phyloP scores from a whole-genome alignment of 1,139 yeast species.

The Magnusiomyces paraingens region DNA sequence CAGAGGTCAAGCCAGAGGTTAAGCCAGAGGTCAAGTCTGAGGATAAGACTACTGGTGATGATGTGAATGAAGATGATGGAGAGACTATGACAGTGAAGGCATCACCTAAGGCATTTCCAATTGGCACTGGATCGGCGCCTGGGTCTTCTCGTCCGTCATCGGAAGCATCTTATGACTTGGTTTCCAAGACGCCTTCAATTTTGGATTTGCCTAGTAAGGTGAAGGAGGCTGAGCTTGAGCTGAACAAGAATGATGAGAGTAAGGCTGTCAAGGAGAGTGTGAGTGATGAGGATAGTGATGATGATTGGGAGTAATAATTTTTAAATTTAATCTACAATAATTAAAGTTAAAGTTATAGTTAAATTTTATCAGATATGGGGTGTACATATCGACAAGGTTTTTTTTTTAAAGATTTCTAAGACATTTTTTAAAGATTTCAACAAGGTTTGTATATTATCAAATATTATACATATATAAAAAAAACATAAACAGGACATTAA shows the following conservation, averaged over 20 bases:
- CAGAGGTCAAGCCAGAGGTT: conserved; percentile 15
- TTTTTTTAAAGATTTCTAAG: too few relatives aligned
- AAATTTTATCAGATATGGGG: too few relatives aligned
- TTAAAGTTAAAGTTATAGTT: too few relatives aligned
- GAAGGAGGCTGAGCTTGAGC: conserved; percentile 15
- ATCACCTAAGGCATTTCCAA: not conserved
- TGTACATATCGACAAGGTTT: too few relatives aligned
- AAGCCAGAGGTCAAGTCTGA: conserved; percentile 6
- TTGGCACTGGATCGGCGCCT: not conserved
- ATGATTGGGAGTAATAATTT: conserved; percentile 7
- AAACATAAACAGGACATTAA: too few relatives aligned
- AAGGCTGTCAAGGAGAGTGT: not conserved
- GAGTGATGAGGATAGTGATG: conserved; percentile 1
- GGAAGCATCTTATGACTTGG: conserved; percentile 38
- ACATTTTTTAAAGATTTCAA: too few relatives aligned
- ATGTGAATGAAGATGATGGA: conserved; percentile 13
- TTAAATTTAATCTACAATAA: too few relatives aligned
- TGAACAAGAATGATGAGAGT: not conserved
- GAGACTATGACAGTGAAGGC: conserved; percentile 6
- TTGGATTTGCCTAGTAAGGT: conserved; percentile 25
- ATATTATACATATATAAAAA: too few relatives aligned
- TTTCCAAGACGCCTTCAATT: conserved; percentile 35
- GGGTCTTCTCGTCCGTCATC: conserved; percentile 33
- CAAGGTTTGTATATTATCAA: too few relatives aligned
- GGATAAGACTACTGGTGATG: not conserved